Evolutionary conservation across 2,329 filamentous ascomycete species (phyloP).

Genomic region (Ceratocystis alfenasii): DNA sequence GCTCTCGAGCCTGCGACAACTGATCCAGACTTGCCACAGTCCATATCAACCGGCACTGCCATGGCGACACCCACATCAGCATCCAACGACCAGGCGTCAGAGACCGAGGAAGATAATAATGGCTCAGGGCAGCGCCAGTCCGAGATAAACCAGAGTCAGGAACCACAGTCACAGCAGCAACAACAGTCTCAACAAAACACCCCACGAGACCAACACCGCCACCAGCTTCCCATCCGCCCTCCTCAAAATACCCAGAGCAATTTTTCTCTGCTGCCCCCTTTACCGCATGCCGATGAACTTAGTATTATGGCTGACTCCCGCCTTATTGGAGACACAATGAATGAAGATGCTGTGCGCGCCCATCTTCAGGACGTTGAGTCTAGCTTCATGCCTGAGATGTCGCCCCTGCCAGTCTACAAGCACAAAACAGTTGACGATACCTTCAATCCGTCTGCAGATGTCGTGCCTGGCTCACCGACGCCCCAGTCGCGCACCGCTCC

Average conservation of each 20-base stretch:
- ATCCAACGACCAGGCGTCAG: not conserved
- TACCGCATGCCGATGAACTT: slow-evolving; percentile 18
- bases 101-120: not conserved
- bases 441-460: slow-evolving; percentile 41
- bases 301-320: slow-evolving; percentile 28
- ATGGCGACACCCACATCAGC: not conserved
- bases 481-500: slow-evolving; percentile 19
- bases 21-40: not conserved
- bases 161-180: slow-evolving; percentile 1
- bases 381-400: slow-evolving; percentile 49
- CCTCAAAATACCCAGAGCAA: slow-evolving; percentile 12
- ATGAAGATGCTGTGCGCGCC: slow-evolving; percentile 42
- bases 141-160: not conserved
- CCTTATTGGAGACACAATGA: slow-evolving; percentile 36
- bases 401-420: slow-evolving; percentile 41
- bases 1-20: not conserved
- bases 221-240: slow-evolving; percentile 10
- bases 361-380: slow-evolving; percentile 54
- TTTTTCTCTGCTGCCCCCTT: slow-evolving; percentile 16
- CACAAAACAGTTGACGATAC: slow-evolving; percentile 42
- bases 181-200: not conserved
- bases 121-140: slow-evolving; percentile 5
- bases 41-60: not conserved
- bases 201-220: not conserved
- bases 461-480: slow-evolving; percentile 23